Evolutionary conservation across 768 basidiomycete genomes (phyloP).

Genomic region (Mycena galopus): DNA sequence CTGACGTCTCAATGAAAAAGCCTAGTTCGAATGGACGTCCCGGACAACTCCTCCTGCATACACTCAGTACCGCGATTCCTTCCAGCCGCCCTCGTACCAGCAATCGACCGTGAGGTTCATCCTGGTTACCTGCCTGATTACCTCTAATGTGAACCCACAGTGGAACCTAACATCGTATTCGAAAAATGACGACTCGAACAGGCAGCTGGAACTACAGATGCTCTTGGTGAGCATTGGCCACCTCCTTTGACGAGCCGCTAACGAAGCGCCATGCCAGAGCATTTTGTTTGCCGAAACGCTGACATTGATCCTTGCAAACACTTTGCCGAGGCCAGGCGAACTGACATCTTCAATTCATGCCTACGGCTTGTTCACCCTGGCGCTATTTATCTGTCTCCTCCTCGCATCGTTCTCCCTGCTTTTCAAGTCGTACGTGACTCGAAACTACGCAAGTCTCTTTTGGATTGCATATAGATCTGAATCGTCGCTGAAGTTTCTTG

Average conservation of each 20-base stretch:
- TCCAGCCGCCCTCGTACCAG: constrained; percentile 21
- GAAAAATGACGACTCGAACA: constrained; percentile 2
- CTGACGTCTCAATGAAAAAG: neutral
- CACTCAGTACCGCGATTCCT: neutral
- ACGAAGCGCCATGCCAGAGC: neutral
- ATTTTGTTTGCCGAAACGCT: neutral
- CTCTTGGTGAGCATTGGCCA: neutral
- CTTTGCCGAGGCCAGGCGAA: constrained; percentile 2
- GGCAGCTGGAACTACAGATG: constrained; percentile 21
- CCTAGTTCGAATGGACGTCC: constrained; percentile 4
- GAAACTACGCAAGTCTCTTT: constrained; percentile 13
- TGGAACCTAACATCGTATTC: neutral
- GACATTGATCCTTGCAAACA: constrained; percentile 4
- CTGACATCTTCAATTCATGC: constrained; percentile 2
- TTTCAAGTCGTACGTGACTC: constrained; percentile 10
- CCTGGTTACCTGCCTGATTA: neutral
- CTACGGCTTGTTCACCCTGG: constrained; percentile 14
- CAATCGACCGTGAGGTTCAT: neutral
- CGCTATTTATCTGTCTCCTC: neutral
- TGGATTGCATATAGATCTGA: neutral
- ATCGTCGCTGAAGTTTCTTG: neutral
- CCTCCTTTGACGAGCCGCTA: neutral
- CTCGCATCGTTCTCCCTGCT: neutral
- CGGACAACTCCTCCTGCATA: constrained; percentile 15
- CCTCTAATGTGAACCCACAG: neutral